Conservation (phyloP, 2,329 filamentous ascomycete species). For the Fusarium coicis region DNA sequence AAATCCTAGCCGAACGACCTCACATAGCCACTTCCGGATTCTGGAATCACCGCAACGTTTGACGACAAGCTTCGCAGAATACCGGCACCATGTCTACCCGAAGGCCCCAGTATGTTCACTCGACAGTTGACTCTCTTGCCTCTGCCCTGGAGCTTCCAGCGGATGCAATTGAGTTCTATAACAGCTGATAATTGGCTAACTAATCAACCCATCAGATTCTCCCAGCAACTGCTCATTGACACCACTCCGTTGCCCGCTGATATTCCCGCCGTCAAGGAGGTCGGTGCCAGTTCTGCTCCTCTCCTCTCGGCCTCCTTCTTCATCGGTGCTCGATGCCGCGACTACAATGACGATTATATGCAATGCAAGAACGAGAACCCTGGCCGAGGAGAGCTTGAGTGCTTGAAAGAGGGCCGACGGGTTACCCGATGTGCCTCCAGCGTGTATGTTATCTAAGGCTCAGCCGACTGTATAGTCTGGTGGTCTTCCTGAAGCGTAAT, state of each 20-base stretch:
- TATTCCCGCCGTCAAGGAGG: constrained; percentile 92
- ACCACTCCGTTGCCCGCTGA: constrained; percentile 92
- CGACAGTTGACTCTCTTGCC: background rate
- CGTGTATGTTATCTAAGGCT: constrained; percentile 74
- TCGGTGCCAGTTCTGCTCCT: constrained; percentile 92
- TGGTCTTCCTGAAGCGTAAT: background rate
- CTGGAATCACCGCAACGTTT: constrained; percentile 45
- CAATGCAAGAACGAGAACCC: constrained; percentile 97
- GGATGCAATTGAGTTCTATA: constrained; percentile 38
- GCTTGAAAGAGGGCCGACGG: constrained; percentile 94
- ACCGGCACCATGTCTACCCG: constrained; percentile 55
- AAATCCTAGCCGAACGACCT: constrained; percentile 48
- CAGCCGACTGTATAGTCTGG: background rate
- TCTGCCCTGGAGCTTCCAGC: background rate
- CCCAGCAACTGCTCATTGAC: constrained; percentile 92
- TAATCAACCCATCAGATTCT: constrained; percentile 75
- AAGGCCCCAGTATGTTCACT: constrained; percentile 54
- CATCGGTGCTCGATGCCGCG: constrained; percentile 92
- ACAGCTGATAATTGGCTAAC: constrained; percentile 40
- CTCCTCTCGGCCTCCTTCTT: constrained; percentile 94
- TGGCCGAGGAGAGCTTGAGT: constrained; percentile 91
- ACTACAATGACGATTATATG: constrained; percentile 99
- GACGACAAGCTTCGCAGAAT: constrained; percentile 44
- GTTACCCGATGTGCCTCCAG: constrained; percentile 96
- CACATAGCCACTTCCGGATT: constrained; percentile 42